phyloP scores from a whole-genome alignment of 306 rosid species.

The Astragalus glycyphyllos region DNA sequence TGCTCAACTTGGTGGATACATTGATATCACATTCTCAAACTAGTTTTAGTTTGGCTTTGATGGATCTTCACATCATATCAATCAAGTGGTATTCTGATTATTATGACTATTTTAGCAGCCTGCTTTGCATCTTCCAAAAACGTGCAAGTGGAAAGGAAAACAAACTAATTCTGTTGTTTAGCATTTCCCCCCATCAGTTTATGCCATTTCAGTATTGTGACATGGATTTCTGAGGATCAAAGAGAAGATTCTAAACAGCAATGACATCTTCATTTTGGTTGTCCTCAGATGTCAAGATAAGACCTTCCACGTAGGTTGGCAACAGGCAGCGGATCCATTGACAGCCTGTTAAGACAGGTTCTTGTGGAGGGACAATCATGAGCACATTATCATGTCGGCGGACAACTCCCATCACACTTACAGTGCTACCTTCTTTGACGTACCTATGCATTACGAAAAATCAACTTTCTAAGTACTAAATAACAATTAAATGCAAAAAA shows the following conservation, averaged over 20 bases:
- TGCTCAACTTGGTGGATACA: conserved; percentile 39
- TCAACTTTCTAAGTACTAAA: conserved; percentile 12
- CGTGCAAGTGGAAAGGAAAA: conserved; percentile 48
- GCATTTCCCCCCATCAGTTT: conserved; percentile 37
- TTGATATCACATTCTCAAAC: conserved; percentile 40
- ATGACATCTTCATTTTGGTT: conserved; percentile 79
- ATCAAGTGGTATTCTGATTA: conserved; percentile 42
- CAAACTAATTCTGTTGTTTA: conserved; percentile 19
- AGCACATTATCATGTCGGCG: conserved; percentile 90
- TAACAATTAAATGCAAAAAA: conserved; percentile 1
- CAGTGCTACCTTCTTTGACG: conserved; percentile 95
- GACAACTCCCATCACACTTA: conserved; percentile 96
- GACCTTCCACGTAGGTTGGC: conserved; percentile 83
- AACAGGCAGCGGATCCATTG: conserved; percentile 90
- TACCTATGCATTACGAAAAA: conserved; percentile 59
- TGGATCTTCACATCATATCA: conserved; percentile 34
- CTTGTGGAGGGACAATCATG: conserved; percentile 86
- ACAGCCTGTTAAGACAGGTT: conserved; percentile 86
- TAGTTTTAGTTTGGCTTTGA: conserved; percentile 42
- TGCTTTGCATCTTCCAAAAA: conserved; percentile 52
- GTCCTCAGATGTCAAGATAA: conserved; percentile 81
- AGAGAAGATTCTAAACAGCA: conserved; percentile 65
- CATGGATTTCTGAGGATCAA: conserved; percentile 39
- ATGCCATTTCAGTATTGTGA: conserved; percentile 46
- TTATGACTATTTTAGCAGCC: conserved; percentile 42